Conservation (phyloP, 345 rosid genomes). For the Heritiera fomes region DNA sequence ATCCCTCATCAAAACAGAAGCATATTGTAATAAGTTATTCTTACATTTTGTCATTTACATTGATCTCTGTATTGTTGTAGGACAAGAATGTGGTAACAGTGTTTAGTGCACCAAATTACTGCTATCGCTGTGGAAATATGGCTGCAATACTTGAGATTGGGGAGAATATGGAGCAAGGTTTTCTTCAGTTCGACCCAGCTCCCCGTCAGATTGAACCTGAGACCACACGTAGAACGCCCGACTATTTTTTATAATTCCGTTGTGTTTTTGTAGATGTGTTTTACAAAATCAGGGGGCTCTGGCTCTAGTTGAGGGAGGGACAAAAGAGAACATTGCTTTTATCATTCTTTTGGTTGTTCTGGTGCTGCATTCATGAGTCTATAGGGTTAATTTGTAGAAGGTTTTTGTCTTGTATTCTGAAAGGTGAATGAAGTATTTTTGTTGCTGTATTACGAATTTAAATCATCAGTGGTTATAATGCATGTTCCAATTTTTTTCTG, state of each 20-base stretch:
- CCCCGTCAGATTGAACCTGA: constrained; percentile 86
- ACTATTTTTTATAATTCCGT: constrained; percentile 68
- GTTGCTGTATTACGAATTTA: background rate
- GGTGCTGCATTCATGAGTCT: constrained; percentile 32
- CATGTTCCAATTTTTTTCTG: background rate
- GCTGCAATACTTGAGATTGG: constrained; percentile 86
- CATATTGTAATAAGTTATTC: background rate
- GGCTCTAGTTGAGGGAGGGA: constrained; percentile 31
- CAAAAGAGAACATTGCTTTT: constrained; percentile 26
- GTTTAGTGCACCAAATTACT: constrained; percentile 84
- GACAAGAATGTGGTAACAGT: constrained; percentile 83
- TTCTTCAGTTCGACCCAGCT: constrained; percentile 88
- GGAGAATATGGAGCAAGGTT: constrained; percentile 80
- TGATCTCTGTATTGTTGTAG: constrained; percentile 29
- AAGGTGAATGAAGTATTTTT: constrained; percentile 29
- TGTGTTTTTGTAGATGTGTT: constrained; percentile 50
- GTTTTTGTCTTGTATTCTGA: constrained; percentile 30
- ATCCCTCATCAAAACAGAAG: constrained; percentile 3
- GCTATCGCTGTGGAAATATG: constrained; percentile 84
- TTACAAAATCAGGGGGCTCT: constrained; percentile 29
- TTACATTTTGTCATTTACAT: background rate
- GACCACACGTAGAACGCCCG: constrained; percentile 79
- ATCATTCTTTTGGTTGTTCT: constrained; percentile 37
- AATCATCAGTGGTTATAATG: background rate
- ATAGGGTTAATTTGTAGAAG: constrained; percentile 33